phyloP scores from a whole-genome alignment of 768 basidiomycete species.

The Dentipellis sp. region DNA sequence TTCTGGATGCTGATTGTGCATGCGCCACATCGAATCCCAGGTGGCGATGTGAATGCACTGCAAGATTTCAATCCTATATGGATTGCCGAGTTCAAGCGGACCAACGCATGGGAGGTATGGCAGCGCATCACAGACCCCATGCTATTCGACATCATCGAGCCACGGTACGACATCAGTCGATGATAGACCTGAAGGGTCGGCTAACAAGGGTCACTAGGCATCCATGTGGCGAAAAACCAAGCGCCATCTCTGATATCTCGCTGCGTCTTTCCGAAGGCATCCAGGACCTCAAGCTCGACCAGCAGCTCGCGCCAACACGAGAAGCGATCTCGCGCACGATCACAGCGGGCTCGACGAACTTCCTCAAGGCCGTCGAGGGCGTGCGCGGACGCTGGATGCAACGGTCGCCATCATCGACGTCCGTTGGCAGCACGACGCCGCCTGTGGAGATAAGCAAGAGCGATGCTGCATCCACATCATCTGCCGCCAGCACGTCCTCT shows the following conservation, averaged over 20 bases:
- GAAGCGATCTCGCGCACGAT: conserved; percentile 81
- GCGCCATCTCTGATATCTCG: conserved; percentile 85
- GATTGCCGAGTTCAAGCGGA: conserved; percentile 82
- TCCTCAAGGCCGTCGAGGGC: conserved; percentile 88
- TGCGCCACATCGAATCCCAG: conserved; percentile 17
- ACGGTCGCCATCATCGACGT: conserved; percentile 20
- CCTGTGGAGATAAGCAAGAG: conserved; percentile 22
- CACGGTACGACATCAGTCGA: conserved; percentile 44
- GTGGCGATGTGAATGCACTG: conserved; percentile 45
- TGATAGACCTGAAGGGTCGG: not conserved
- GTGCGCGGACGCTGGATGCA: conserved; percentile 68
- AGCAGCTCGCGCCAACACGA: conserved; percentile 87
- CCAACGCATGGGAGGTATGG: conserved; percentile 87
- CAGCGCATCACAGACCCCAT: conserved; percentile 83
- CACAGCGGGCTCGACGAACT: conserved; percentile 61
- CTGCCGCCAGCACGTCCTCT: not conserved
- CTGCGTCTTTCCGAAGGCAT: conserved; percentile 88
- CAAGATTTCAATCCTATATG: conserved; percentile 85
- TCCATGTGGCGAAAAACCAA: conserved; percentile 87
- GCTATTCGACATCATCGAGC: conserved; percentile 93
- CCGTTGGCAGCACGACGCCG: conserved; percentile 10
- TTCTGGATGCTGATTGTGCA: not conserved
- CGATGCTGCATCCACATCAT: conserved; percentile 14
- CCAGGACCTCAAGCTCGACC: conserved; percentile 87
- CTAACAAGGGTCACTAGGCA: conserved; percentile 41